phyloP scores from a whole-genome alignment of 2,329 filamentous ascomycete species.

The Exserohilum turcica region DNA sequence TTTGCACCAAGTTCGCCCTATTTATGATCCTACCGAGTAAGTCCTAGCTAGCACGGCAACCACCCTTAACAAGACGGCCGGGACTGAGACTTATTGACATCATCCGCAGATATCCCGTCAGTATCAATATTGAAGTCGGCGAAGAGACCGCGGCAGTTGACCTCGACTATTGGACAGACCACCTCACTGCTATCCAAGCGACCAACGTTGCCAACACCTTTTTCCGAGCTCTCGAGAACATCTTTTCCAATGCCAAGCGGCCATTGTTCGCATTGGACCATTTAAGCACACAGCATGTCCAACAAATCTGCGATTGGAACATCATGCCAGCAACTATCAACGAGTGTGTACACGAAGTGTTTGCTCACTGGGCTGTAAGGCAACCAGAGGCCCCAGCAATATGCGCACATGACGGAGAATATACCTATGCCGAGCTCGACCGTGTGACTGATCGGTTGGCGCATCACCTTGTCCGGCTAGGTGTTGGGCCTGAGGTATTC shows the following conservation, averaged over 20 bases:
- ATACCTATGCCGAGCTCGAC: slow-evolving; percentile 41
- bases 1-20: slow-evolving; percentile 45
- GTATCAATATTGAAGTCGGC: slow-evolving; percentile 55
- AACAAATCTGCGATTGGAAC: slow-evolving; percentile 40
- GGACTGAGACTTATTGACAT: background rate
- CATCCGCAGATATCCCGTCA: slow-evolving; percentile 47
- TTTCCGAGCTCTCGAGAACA: slow-evolving; percentile 38
- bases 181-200: slow-evolving; percentile 39
- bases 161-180: slow-evolving; percentile 44
- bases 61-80: no score
- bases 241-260: slow-evolving; percentile 45
- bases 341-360: slow-evolving; percentile 40
- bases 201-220: slow-evolving; percentile 42
- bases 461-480: slow-evolving; percentile 37
- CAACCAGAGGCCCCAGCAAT: slow-evolving; percentile 40
- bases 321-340: slow-evolving; percentile 37
- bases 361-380: slow-evolving; percentile 28
- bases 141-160: slow-evolving; percentile 43
- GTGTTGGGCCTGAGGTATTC: slow-evolving; percentile 38
- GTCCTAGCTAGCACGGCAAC: background rate
- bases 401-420: slow-evolving; percentile 41
- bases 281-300: slow-evolving; percentile 46
- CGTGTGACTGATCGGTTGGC: slow-evolving; percentile 32
- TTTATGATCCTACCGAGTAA: slow-evolving; percentile 54
- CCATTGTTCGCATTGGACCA: slow-evolving; percentile 44